phyloP scores from a whole-genome alignment of 176 grass and related monocot genomes.

The Urochloa ruziziensis region DNA sequence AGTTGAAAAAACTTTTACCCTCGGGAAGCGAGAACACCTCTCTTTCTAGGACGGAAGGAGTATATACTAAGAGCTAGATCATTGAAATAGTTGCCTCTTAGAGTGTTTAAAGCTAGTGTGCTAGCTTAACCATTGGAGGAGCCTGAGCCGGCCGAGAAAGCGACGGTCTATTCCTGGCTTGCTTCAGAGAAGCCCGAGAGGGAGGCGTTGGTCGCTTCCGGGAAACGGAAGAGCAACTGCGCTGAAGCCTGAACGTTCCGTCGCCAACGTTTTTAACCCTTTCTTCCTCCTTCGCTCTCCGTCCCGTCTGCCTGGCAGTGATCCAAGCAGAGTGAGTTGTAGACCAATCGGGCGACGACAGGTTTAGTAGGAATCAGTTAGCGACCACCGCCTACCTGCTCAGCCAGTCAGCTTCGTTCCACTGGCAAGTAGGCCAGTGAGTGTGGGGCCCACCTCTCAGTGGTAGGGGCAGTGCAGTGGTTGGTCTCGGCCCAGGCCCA shows the following conservation, averaged over 20 bases:
- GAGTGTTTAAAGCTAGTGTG: no score
- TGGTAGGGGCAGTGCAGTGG: background rate
- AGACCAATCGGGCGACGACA: background rate
- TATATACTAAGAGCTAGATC: no score
- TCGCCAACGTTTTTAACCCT: background rate
- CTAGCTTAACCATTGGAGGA: no score
- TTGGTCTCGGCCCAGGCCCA: no score
- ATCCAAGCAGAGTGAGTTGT: background rate
- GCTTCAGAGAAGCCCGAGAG: background rate
- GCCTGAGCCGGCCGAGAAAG: background rate
- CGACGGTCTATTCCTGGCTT: background rate
- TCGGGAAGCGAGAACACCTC: no score
- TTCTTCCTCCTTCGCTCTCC: background rate
- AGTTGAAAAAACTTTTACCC: no score
- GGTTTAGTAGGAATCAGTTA: background rate
- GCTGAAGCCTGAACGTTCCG: background rate
- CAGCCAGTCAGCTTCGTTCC: background rate
- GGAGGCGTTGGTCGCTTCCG: background rate
- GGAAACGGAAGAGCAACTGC: conserved; percentile 7
- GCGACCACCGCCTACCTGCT: background rate
- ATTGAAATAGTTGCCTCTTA: no score
- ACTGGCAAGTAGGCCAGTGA: background rate
- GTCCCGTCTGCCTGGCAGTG: background rate
- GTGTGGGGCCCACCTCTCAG: background rate
- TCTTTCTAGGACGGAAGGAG: no score